These are phyloP conservation scores for Sporothrix protearum DNA, from an alignment of 2,329 filamentous ascomycete species.

Conservation along the genomic window DNA sequence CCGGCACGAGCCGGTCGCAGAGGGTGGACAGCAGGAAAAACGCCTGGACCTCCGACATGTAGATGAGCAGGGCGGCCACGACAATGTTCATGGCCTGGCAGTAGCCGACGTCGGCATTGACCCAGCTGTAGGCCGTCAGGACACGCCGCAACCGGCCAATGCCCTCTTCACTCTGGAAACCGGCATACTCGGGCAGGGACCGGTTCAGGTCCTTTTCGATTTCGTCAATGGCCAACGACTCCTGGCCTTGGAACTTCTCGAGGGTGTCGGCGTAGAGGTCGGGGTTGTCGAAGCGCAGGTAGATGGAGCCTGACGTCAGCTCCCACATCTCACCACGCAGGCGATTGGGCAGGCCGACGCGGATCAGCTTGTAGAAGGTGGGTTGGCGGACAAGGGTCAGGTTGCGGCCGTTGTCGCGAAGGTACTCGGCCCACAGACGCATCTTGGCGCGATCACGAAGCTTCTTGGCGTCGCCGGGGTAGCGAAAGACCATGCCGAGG, in stretches of 20 bases:
- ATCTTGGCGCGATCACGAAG: conserved; percentile 94
- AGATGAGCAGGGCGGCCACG: conserved; percentile 94
- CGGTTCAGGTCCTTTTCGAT: conserved; percentile 98
- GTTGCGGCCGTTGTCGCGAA: conserved; percentile 92
- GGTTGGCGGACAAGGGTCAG: conserved; percentile 89
- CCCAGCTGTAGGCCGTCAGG: conserved; percentile 96
- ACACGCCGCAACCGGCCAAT: conserved; percentile 87
- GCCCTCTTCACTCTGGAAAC: conserved; percentile 93
- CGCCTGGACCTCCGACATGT: conserved; percentile 93
- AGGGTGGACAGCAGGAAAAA: conserved; percentile 90
- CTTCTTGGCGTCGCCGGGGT: conserved; percentile 92
- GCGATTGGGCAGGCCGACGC: conserved; percentile 90
- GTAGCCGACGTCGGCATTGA: conserved; percentile 91
- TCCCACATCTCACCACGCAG: conserved; percentile 96
- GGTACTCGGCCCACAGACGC: conserved; percentile 93
- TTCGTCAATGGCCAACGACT: conserved; percentile 95
- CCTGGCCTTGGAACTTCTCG: conserved; percentile 74
- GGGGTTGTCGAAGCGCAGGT: conserved; percentile 80
- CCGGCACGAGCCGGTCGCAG: conserved; percentile 88
- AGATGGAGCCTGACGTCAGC: conserved; percentile 85
- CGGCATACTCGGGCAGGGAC: conserved; percentile 93
- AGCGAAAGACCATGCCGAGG: conserved; percentile 85
- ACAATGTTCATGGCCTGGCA: conserved; percentile 99
- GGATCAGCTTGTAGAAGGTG: conserved; percentile 95
- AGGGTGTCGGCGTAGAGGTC: conserved; percentile 81